A percentile compares a stretch with the other conserved stretches of the same genome.
phyloP scores from a whole-genome alignment of 805 yeast genomes.

The Wickerhamiella shivajii region DNA sequence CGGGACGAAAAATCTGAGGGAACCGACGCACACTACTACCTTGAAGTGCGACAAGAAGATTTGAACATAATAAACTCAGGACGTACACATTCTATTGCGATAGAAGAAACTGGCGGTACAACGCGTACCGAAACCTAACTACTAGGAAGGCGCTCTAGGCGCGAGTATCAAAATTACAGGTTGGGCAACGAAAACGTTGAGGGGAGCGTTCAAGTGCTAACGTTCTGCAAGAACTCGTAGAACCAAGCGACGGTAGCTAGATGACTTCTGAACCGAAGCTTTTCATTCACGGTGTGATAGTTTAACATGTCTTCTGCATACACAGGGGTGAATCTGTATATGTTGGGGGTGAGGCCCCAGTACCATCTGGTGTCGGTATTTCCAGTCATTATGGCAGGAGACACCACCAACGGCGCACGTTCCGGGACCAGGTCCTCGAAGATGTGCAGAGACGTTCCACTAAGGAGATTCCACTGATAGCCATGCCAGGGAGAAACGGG shows the following conservation, averaged over 20 bases:
- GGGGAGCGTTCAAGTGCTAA: no score
- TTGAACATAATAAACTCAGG: no score
- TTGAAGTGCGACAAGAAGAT: no score
- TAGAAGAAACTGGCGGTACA: no score
- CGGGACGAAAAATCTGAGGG: no score
- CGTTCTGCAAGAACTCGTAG: slow-evolving; percentile 3
- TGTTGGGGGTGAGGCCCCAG: slow-evolving; percentile 45
- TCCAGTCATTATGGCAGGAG: slow-evolving; percentile 51
- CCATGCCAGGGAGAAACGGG: slow-evolving; percentile 34
- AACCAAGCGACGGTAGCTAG: slow-evolving; percentile 5
- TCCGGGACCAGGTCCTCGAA: slow-evolving; percentile 37
- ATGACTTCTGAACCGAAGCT: slow-evolving; percentile 1
- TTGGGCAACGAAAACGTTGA: no score
- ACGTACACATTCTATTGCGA: no score
- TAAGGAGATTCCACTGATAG: slow-evolving; percentile 38
- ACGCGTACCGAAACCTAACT: no score
- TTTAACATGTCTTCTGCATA: slow-evolving; percentile 13
- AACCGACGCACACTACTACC: no score
- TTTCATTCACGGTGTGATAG: slow-evolving; percentile 11
- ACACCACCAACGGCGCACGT: slow-evolving; percentile 29
- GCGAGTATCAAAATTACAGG: no score
- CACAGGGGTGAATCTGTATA: slow-evolving; percentile 44
- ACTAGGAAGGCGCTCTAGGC: no score
- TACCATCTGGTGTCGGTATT: slow-evolving; percentile 60
- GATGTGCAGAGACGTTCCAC: slow-evolving; percentile 49